Base-by-base conservation (phyloP, 148 eudicot species). In the Cornus kousa region DNA sequence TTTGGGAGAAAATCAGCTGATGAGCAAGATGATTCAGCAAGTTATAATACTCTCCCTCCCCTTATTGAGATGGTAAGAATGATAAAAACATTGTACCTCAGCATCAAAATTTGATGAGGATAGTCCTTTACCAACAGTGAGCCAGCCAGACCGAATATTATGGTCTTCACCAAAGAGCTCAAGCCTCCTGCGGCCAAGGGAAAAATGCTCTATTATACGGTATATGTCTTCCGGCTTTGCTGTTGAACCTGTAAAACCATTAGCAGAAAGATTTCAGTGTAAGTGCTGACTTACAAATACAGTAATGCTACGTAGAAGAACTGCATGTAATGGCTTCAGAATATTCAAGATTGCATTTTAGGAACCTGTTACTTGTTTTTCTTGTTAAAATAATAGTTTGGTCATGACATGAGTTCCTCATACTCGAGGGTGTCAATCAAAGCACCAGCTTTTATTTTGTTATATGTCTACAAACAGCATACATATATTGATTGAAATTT, bases 131-230 rank as follows among this genome's bases (percentile, higher is more conserved):
- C 98, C 98, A 72, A 95, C 86, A 19, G 98, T 95, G 84, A 95
- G 88, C 98, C 98, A 95, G 79, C 98, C 98, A 71, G 93, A 40
- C 68, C 97, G 89, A 75, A 93, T 95, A 78, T 95, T 93, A 84
- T 95, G 97, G 77, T 95, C 98, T 85, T 88, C 98, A 19, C 98
- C 98, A 78, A 95, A 95, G 16, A 95, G 93, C 83, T 95, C 98
- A 80, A 95, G 86, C 78, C 98, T 90, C 83, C 97, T 83, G 68
- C 97, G 92, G 19, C 98, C 98, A 78, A 95, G 94, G 67, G 97
- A 90, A 87, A 95, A 95, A 90, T 95, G 98, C 92, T 95, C 98
- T 78, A 95, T 80, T 64, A 95, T 95, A 23, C 97, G 86, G 79
- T 93, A 95, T 89, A 95, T 93, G 80, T 95, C 98, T 81, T 95